Evolutionary conservation across 371 early-diverging fungal species (phyloP), one percentile per base, ranked within the genome.

Genomic region (Mucor velutinosus): DNA sequence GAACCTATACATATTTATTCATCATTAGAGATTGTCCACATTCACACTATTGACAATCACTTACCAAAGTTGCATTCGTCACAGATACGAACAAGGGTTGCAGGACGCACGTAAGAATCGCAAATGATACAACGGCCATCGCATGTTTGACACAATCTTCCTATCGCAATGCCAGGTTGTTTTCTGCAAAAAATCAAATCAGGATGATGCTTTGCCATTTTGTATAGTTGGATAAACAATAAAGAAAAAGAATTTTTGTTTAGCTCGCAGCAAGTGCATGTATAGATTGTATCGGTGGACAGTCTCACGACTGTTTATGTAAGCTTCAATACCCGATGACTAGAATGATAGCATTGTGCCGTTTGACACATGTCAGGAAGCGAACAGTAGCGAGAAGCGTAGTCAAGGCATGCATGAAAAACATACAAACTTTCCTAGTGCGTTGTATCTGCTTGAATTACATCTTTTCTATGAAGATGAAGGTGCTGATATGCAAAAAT

Each of bases 51-150:
- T 30, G 27, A 27, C 21, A 55, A n/a, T 10, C 11, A 58, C 86
- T 53, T 77, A 82, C 80, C 97, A 80, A 94, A 97, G 85, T 97
- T 97, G 83, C 97, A 97, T 75, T 97, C 98, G 70, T 97, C 97
- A 77, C 99, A 98, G 57, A 97, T 94, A 53, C 92, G 91, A 21
- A 96, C 98, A 37, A 92, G 67, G 19, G 92, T 95, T 33, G 92
- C 89, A 37, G 95, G 96, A n/a, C 92, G 86, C 15, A 97, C 97
- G 64, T 93, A 88, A 72, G 86, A 86, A 78, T 97, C 99, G 75
- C 99, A 98, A 71, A 98, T 92, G 30, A 97, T 93, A 73, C 99
- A 98, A 76, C 86, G 87, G 66, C 99, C 98, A 77, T 97, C 99
- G 79, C 92, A 90, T 70, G 94, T 95, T 66, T 97, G 96, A 80